phyloP scores from a whole-genome alignment of 2,329 filamentous ascomycete species.

The Paraconiothyrium brasiliense region DNA sequence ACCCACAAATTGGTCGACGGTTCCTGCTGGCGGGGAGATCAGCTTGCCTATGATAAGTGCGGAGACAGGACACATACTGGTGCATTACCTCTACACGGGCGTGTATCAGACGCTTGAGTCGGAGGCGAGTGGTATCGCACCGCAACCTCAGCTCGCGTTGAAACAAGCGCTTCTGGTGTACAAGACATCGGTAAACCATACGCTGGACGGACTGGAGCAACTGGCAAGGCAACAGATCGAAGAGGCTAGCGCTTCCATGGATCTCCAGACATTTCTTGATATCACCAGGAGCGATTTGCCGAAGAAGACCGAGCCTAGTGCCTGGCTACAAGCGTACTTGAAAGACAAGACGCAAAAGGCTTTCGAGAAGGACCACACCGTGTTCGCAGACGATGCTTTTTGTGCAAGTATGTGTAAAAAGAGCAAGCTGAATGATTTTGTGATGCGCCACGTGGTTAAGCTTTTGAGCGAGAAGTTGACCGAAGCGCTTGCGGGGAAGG shows the following conservation, averaged over 20 bases:
- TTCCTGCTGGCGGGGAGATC: constrained; percentile 9
- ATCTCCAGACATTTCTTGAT: neutral
- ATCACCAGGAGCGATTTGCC: constrained; percentile 3
- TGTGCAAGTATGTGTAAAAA: constrained; percentile 9
- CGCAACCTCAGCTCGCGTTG: constrained; percentile 5
- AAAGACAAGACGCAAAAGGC: constrained; percentile 12
- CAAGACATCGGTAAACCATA: constrained; percentile 1
- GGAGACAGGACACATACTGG: constrained; percentile 12
- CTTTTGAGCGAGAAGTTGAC: constrained; percentile 11
- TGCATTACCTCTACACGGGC: constrained; percentile 17
- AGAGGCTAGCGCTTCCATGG: constrained; percentile 1
- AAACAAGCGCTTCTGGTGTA: constrained; percentile 15
- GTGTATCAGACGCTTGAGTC: constrained; percentile 11
- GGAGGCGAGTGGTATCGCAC: constrained; percentile 2
- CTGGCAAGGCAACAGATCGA: constrained; percentile 9
- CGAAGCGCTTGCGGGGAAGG: constrained; percentile 3
- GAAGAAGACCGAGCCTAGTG: constrained; percentile 7
- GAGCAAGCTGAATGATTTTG: constrained; percentile 10
- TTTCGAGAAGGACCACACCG: constrained; percentile 12
- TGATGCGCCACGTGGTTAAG: constrained; percentile 10
- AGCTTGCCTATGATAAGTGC: constrained; percentile 8
- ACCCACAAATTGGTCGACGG: constrained; percentile 3
- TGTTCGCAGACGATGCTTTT: constrained; percentile 10
- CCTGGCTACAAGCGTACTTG: constrained; percentile 7
- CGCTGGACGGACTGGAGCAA: constrained; percentile 8